phyloP scores from a whole-genome alignment of 306 rosid species.

The Vigna reflexopilosa region DNA sequence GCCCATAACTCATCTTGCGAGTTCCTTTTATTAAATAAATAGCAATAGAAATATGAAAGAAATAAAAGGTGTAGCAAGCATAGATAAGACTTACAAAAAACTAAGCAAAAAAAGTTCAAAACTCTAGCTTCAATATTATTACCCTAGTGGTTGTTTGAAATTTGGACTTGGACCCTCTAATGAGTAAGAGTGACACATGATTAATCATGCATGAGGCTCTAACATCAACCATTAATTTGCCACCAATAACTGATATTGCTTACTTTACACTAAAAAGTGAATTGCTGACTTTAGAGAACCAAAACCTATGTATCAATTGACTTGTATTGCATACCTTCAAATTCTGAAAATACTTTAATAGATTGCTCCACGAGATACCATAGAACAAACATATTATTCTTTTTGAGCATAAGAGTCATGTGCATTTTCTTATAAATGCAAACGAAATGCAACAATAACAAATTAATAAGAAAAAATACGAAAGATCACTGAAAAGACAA shows the following conservation, averaged over 20 bases:
- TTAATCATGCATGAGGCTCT: neutral
- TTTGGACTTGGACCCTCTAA: neutral
- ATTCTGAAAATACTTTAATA: constrained; percentile 25
- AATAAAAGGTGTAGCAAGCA: constrained; percentile 21
- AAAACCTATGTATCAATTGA: constrained; percentile 15
- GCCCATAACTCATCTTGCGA: constrained; percentile 10
- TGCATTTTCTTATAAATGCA: constrained; percentile 30
- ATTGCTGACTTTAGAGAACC: neutral
- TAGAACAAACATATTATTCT: constrained; percentile 30
- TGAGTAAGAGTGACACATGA: neutral
- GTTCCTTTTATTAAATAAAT: constrained; percentile 11
- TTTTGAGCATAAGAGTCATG: constrained; percentile 4
- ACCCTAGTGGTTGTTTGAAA: constrained; percentile 12
- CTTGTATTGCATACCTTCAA: constrained; percentile 26
- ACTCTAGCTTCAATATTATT: constrained; percentile 27
- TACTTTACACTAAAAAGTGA: neutral
- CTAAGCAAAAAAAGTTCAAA: constrained; percentile 13
- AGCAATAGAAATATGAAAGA: constrained; percentile 20
- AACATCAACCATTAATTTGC: neutral
- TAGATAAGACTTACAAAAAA: neutral
- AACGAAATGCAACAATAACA: constrained; percentile 13
- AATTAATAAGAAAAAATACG: constrained; percentile 31
- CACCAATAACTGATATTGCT: neutral
- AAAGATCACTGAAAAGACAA: constrained; percentile 16
- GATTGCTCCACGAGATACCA: constrained; percentile 7